These are phyloP conservation scores for Micromonas pusilla DNA, from an alignment of 139 green algal genomes.

Conservation along the genomic window DNA sequence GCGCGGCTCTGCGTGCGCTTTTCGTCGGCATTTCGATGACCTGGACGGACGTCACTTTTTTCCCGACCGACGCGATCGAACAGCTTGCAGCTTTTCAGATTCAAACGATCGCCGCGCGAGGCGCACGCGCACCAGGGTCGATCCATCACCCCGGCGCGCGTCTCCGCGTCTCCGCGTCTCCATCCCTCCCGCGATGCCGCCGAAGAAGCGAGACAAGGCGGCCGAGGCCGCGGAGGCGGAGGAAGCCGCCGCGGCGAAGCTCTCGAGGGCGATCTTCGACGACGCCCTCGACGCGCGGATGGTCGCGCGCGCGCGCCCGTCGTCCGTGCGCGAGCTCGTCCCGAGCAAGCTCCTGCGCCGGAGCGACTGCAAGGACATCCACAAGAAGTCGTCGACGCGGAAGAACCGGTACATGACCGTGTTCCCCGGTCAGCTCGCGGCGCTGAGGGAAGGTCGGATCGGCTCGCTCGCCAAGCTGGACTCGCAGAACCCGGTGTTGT, in stretches of 20 bases:
- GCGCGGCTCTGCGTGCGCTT: no score
- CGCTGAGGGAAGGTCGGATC: conserved; percentile 23
- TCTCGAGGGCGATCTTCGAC: background rate
- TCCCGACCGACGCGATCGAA: no score
- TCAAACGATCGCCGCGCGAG: no score
- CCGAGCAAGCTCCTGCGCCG: conserved; percentile 34
- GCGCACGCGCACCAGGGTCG: background rate
- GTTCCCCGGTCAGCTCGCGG: conserved; percentile 31
- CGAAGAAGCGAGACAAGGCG: background rate
- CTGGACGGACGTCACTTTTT: no score
- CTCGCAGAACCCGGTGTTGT: conserved; percentile 71
- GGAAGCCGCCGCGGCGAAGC: background rate
- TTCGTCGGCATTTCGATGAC: no score
- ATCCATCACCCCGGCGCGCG: background rate
- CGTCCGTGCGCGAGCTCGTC: background rate
- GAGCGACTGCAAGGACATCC: conserved; percentile 71
- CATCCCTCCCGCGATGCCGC: background rate
- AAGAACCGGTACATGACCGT: conserved; percentile 56
- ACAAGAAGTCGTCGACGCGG: conserved; percentile 61
- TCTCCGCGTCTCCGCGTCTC: background rate
- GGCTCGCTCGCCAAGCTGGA: conserved; percentile 68
- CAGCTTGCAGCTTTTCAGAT: no score
- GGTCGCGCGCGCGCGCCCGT: background rate
- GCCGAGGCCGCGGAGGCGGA: background rate
- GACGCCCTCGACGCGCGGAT: background rate